Base-by-base conservation (phyloP, 352 stramenopile genomes). In the Phytophthora uliginosa region DNA sequence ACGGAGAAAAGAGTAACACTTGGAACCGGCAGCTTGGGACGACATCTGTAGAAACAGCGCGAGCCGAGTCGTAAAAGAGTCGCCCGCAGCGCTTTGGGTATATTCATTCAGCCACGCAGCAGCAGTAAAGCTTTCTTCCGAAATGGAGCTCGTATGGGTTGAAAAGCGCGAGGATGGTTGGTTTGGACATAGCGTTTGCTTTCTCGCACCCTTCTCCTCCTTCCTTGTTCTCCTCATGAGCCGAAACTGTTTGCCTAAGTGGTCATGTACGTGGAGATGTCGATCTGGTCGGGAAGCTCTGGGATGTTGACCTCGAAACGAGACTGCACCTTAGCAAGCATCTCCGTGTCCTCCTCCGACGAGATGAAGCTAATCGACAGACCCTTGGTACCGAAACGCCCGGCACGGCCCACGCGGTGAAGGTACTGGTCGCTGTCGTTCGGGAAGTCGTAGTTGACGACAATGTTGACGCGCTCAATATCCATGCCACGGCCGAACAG, bases 371-470 rank as follows among this genome's bases (percentile, higher is more conserved):
- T 99, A 89, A 99, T 99, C 59, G 98, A 98, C 71, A 99, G 92
- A 84, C 98, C 98, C 90, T 99, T 99, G 59, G 98, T 99, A 73
- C 98, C 98, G 81, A 99, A 99, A 84, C 98, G 96, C 77, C 98
- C 98, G 22, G 98, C 98, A 85, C 98, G 96, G 69, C 98, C 98
- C 28, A 99, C 93, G 76, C 98, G 95, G 86, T 99, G 98, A 56
- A 99, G 89, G 86, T 99, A 99, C 82, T 99, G 96, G 88, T 99
- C 98, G 48, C 89, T 94, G 80, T 97, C 92, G 66, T 97, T 98
- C 63, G 98, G 98, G 88, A 99, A 99, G 82, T 99, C 98, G 84
- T 99, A 99, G 93, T 99, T 99, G 78, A 99, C 98, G 47, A 99
- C 98, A 72, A 99, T 99, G 90, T 99, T 99, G 56, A 99, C 98